phyloP scores from a whole-genome alignment of 176 grass and related monocot species.

The Aegilops tauschii region DNA sequence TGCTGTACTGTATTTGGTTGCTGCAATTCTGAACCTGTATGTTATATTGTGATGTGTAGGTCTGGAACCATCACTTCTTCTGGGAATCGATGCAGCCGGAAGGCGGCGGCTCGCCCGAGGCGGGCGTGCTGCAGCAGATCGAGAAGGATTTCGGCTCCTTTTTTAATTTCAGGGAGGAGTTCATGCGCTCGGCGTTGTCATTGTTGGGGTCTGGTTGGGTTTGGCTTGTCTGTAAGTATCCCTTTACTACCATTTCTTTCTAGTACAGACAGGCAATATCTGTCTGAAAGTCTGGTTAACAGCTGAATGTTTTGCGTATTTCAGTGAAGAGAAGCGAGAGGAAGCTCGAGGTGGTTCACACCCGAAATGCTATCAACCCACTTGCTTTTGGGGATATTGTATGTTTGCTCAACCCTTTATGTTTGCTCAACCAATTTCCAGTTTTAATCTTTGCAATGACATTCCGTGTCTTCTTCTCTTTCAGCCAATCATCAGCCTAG shows the following conservation, averaged over 20 bases:
- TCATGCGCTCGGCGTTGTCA: conserved; percentile 50
- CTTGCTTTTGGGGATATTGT: conserved; percentile 89
- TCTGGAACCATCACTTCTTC: conserved; percentile 95
- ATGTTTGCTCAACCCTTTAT: conserved; percentile 47
- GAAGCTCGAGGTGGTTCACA: conserved; percentile 65
- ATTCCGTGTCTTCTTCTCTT: conserved; percentile 32
- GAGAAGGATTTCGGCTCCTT: conserved; percentile 91
- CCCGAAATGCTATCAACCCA: conserved; percentile 81
- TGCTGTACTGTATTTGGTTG: neutral
- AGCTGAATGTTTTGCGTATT: conserved; percentile 13
- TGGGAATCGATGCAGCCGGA: conserved; percentile 96
- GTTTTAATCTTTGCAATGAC: conserved; percentile 26
- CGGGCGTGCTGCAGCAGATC: conserved; percentile 72
- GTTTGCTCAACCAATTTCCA: conserved; percentile 23
- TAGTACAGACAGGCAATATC: neutral
- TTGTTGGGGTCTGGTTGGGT: conserved; percentile 80
- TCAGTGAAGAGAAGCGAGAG: conserved; percentile 70
- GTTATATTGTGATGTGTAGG: conserved; percentile 26
- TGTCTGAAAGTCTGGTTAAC: neutral
- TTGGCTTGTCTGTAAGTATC: conserved; percentile 85
- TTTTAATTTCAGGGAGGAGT: conserved; percentile 85
- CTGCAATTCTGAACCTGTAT: neutral
- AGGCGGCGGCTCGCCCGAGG: conserved; percentile 61
- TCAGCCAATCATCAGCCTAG: conserved; percentile 84
- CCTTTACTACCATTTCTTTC: neutral